Evolutionary conservation across 2,329 filamentous ascomycete species (phyloP).

Genomic region (Penicillium sp.): DNA sequence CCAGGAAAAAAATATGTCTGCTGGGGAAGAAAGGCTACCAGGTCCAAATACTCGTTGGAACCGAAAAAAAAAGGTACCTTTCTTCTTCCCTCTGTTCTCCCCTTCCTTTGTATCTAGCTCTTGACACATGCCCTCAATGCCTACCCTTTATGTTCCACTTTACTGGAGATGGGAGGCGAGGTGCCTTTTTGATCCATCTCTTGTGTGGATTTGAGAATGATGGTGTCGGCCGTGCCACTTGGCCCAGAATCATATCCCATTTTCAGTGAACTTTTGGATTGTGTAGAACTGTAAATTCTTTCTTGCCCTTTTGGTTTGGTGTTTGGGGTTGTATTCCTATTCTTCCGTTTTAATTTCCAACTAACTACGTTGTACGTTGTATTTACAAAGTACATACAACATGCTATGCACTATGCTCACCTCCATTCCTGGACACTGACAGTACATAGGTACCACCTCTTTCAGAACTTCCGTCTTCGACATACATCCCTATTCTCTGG

Average conservation of each 20-base stretch:
- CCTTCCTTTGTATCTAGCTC: constrained; percentile 23
- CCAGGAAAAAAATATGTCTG: constrained; percentile 25
- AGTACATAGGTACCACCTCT: too few species aligned
- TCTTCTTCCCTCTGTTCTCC: constrained; percentile 16
- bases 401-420: too few species aligned
- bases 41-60: constrained; percentile 20
- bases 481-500: too few species aligned
- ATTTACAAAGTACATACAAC: too few species aligned
- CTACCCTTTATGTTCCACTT: not conserved
- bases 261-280: constrained; percentile 5
- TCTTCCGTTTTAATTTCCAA: too few species aligned
- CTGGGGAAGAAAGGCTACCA: constrained; percentile 14
- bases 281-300: not conserved
- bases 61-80: not conserved
- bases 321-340: not conserved
- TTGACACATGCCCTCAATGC: constrained; percentile 3
- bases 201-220: constrained; percentile 17
- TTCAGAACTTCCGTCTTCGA: too few species aligned
- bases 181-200: constrained; percentile 17
- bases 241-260: constrained; percentile 9
- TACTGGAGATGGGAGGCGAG: not conserved
- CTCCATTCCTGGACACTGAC: too few species aligned
- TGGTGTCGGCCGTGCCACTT: constrained; percentile 3
- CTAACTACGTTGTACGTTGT: too few species aligned
- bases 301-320: too few species aligned